Evolutionary conservation across 768 basidiomycete species (phyloP), one percentile per base, ranked within the genome.

Genomic region (Fomitopsis pulvina): DNA sequence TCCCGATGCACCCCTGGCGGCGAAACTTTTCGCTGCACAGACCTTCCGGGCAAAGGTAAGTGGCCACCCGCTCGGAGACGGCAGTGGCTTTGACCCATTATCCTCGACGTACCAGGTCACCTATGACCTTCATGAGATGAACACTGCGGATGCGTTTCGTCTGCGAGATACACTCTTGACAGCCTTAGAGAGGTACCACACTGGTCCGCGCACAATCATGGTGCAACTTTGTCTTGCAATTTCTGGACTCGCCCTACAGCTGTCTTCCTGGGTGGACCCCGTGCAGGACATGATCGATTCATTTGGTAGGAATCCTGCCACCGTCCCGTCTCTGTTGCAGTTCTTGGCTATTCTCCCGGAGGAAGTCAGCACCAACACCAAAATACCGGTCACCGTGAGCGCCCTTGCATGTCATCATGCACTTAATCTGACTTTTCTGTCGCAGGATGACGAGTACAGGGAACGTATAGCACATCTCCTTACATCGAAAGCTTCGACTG

Each of bases 11-110:
- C 87, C 91, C 2, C 64, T 73, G 27, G 78, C 90, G 47, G 90
- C 91, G 32, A 90, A 92, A 65, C 69, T 96, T 46, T 97, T 99
- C 62, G 94, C 93, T 8, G 93, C 95, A 0, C 96, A 99, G 68
- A 98, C 96, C 0, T 90, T 99, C 65, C 77, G 94, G 64, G 76
- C 87, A 43, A 99, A 99, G 78, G 96, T 91, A 53, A 57, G 83
- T 70, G 38, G 28, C 10, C 25, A 20, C 16, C n/a, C 43, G 45
- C 32, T 18, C 16, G 6, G 2, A 32, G 28, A 6, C 26, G 16
- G 8, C 10, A 10, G 20, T 16, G 43, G 14, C 12, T 41, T 26
- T 46, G 37, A 44, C 27, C 20, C 11, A 38, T 30, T 9, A 24
- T 20, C 29, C 24, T 40, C 11, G 39, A 24, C 24, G 63, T 67